A percentile compares a stretch with the other conserved stretches of the same genome.
These are phyloP conservation scores for Penicillium waksmanii DNA, from an alignment of 495 filamentous ascomycete genomes.

Conservation along the genomic window DNA sequence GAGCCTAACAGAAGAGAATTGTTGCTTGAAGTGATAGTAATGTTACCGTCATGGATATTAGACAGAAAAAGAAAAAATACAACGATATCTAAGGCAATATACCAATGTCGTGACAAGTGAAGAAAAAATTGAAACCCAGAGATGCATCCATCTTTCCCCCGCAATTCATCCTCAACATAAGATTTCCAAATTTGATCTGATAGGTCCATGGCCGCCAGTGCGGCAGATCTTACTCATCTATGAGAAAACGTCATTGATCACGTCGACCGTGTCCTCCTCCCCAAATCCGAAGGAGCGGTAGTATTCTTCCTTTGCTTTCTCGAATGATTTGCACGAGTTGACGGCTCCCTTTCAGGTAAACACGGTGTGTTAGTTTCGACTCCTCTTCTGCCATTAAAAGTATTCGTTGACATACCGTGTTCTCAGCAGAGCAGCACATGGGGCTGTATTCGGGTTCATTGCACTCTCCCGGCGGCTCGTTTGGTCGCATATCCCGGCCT, in stretches of 20 bases:
- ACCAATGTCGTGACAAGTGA: slow-evolving; percentile 18
- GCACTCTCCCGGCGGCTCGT: slow-evolving; percentile 26
- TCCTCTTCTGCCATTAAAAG: background rate
- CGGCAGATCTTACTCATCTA: slow-evolving; percentile 3
- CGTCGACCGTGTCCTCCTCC: slow-evolving; percentile 17
- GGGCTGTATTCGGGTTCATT: slow-evolving; percentile 19
- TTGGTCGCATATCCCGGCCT: slow-evolving; percentile 29
- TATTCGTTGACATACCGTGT: slow-evolving; percentile 19
- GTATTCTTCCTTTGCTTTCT: slow-evolving; percentile 28
- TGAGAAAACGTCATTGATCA: slow-evolving; percentile 25
- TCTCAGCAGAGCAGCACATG: slow-evolving; percentile 36
- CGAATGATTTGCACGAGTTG: slow-evolving; percentile 31
- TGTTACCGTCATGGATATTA: slow-evolving; percentile 6
- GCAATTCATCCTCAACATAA: background rate
- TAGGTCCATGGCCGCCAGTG: background rate
- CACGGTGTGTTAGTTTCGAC: background rate
- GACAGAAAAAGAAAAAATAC: slow-evolving; percentile 18
- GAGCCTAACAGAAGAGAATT: background rate
- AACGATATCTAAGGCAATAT: slow-evolving; percentile 14
- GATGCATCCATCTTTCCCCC: background rate
- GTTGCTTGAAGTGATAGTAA: background rate
- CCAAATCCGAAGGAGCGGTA: slow-evolving; percentile 20
- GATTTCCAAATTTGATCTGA: background rate
- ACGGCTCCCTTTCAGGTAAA: slow-evolving; percentile 3
- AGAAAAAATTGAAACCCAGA: slow-evolving; percentile 11